These are phyloP conservation scores for Rubia occidens DNA, from an alignment of 305 asterid species.

Conservation along the genomic window DNA sequence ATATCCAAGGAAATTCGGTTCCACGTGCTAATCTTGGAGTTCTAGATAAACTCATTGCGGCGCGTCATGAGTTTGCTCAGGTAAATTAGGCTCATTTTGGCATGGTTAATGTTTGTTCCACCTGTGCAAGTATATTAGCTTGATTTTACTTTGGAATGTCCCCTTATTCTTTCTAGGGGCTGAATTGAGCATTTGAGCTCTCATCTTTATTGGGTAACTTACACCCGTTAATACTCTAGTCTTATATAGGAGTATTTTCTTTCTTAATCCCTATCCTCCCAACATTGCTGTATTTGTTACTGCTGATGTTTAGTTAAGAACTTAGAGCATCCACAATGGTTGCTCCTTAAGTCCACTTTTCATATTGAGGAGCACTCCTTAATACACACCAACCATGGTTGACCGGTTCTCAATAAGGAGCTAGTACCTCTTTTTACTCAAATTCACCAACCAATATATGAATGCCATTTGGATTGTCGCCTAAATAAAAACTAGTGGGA, in stretches of 20 bases:
- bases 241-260: not conserved
- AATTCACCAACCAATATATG: not conserved
- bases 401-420: not conserved
- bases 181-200: not conserved
- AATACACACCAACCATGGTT: not conserved
- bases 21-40: conserved; percentile 75
- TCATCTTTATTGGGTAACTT: not conserved
- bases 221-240: not conserved
- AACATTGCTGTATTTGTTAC: not conserved
- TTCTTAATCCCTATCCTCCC: not conserved
- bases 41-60: conserved; percentile 79
- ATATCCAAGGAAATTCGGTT: conserved; percentile 62
- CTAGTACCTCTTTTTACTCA: not conserved
- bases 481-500: not conserved
- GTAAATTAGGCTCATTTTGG: conserved; percentile 29
- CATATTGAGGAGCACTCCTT: not conserved
- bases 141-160: not conserved
- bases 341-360: not conserved
- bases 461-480: not conserved
- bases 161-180: not conserved
- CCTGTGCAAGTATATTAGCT: not conserved
- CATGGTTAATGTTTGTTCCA: not conserved
- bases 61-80: conserved; percentile 91
- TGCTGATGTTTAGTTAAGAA: not conserved
- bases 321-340: not conserved